Evolutionary conservation across 805 yeast genomes (phyloP), one percentile per base, ranked within the genome.

Genomic region (Candida ponderosae): DNA sequence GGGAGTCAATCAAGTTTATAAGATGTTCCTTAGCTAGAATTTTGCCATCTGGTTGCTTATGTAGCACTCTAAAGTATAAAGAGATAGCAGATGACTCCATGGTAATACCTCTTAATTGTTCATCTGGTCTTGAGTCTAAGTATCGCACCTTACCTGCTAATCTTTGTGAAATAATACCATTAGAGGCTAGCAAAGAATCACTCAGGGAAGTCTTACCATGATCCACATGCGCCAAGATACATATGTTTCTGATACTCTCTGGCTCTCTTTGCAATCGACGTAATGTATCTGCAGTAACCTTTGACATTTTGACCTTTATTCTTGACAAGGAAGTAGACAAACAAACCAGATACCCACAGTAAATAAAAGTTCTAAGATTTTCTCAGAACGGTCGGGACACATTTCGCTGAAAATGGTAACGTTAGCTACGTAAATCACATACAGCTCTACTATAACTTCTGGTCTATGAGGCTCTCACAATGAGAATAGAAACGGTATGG

Each of bases 41-140:
- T 3, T 49, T 53, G 6, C 63, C 69, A 30, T 57, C 59, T 32
- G 59, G 63, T 20, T 58, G 60, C 38, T 62, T 63, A 42, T 65
- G 70, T 43, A 80, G 62, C 4, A 87, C 79, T 52, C 81, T 77
- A 62, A 90, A 93, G 54, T 83, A 89, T n/a, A 93, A 64, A 0
- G 97, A 89, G 18, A 93, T 88, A 0, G 97, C 97, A 30, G 95
- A 82, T 0, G 96, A 79, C 50, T 93, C 97, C 97, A 93, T 93
- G 0, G 99, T 93, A 44, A 93, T 93, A 15, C 99, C 99, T 57
- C 98, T 70, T 29, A 80, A 63, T 57, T 93, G 98, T 56, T 93
- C 99, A 61, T 93, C 99, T 29, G 87, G 93, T 50, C 99, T 66
- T 0, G 97, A 82, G 54, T 93, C 99, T 37, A 93, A 65, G 53